Evolutionary conservation across 2,329 filamentous ascomycete genomes (phyloP).

Genomic region (Fusarium siculi): DNA sequence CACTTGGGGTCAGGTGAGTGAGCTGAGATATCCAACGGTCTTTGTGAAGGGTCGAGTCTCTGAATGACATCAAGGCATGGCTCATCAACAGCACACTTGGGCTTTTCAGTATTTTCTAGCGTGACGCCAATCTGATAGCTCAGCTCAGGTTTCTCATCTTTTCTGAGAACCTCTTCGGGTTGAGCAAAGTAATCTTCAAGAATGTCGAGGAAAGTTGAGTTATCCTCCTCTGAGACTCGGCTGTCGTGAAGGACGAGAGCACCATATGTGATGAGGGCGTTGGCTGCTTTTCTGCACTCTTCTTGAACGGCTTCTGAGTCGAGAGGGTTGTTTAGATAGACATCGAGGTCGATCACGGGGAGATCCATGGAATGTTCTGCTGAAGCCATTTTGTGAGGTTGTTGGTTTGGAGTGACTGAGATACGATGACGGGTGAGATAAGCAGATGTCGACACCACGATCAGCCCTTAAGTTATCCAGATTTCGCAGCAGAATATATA

Average conservation of each 20-base stretch:
- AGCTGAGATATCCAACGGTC: constrained; percentile 66
- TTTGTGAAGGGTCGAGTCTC: constrained; percentile 63
- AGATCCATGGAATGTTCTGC: constrained; percentile 62
- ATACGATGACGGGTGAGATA: background rate
- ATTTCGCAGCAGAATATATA: background rate
- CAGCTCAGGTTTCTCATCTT: constrained; percentile 67
- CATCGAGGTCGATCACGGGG: constrained; percentile 68
- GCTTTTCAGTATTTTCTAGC: constrained; percentile 71
- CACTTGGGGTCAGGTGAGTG: constrained; percentile 70
- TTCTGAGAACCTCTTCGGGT: constrained; percentile 56
- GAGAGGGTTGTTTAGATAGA: constrained; percentile 60
- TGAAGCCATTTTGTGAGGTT: constrained; percentile 32
- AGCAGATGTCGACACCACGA: background rate
- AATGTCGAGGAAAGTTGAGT: constrained; percentile 67
- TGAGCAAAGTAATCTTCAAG: constrained; percentile 74
- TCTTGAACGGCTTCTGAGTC: constrained; percentile 57
- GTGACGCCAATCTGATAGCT: constrained; percentile 71
- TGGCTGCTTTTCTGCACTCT: constrained; percentile 65
- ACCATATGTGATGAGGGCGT: constrained; percentile 68
- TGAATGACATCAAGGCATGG: constrained; percentile 67
- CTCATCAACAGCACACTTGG: constrained; percentile 71
- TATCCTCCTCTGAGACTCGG: constrained; percentile 65
- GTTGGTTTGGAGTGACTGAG: background rate
- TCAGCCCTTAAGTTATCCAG: background rate
- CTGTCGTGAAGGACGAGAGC: constrained; percentile 70